Percentiles rank a stretch among this genome's conserved stretches.
Conservation (phyloP, 352 stramenopile genomes). For the Thalassiosira allenii region DNA sequence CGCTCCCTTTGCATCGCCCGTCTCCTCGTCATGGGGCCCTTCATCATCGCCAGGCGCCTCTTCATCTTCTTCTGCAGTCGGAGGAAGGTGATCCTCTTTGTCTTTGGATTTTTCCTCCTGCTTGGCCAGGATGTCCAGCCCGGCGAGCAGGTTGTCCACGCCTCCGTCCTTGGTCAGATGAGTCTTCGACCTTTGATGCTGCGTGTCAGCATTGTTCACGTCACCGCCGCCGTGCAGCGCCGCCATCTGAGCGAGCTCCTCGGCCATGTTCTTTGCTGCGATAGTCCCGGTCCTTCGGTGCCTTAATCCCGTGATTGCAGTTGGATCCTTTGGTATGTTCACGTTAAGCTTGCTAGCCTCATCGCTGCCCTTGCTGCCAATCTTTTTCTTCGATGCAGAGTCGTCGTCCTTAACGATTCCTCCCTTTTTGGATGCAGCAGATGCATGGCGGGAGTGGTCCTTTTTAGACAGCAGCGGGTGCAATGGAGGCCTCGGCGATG, state of each 20-base stretch:
- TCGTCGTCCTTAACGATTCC: not conserved
- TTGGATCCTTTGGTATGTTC: not conserved
- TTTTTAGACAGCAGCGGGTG: not conserved
- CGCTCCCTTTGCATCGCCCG: conserved; percentile 9
- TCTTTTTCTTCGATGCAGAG: not conserved
- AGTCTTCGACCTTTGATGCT: not conserved
- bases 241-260: conserved; percentile 57
- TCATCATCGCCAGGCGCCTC: conserved; percentile 6
- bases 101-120: conserved; percentile 7
- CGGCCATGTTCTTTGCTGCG: conserved; percentile 50
- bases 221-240: conserved; percentile 22
- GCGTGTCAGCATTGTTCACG: not conserved
- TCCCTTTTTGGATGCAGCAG: not conserved
- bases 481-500: not conserved
- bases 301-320: conserved; percentile 19
- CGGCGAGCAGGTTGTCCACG: conserved; percentile 55
- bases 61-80: not conserved
- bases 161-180: conserved; percentile 1
- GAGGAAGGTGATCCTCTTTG: conserved; percentile 1
- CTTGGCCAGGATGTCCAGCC: conserved; percentile 30
- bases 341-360: not conserved
- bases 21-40: conserved; percentile 52
- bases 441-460: not conserved
- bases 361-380: not conserved
- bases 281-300: conserved; percentile 37